Evolutionary conservation across 768 basidiomycete genomes (phyloP), one percentile per base, ranked within the genome.

Genomic region (Leccinum olivaceopallidum): DNA sequence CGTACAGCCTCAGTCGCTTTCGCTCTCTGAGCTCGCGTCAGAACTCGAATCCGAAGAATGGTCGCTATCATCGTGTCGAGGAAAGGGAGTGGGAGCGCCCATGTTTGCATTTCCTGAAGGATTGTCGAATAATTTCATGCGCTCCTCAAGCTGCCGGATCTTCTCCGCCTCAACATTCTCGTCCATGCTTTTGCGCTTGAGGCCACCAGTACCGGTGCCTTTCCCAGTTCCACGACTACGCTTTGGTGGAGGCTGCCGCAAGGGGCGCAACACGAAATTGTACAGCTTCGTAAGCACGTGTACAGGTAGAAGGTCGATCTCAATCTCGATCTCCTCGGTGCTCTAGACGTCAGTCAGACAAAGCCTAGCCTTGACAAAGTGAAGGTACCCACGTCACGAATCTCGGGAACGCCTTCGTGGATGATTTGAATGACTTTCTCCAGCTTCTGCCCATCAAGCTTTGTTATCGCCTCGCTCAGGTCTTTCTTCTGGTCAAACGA

Each of bases 401-500:
- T 90, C 69, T 94, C 92, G 4, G 95, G 95, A 37, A 95, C 90
- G 22, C 91, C 93, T 71, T 93, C 90, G 68, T 96, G 92, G 61
- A 98, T 98, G 72, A 98, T 95, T 69, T 92, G 85, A 69, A 98
- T 95, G 57, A 97, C 96, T 70, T 86, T 87, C 75, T 94, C 90
- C 62, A 98, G 77, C 71, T 90, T 90, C 55, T 81, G 73, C 22
- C 88, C 94, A 65, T 97, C 93, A 26, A 97, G 85, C 68, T 84
- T 84, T 61, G 83, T 83, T 65, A 99, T 99, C 55, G 94, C 92
- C 75, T 98, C 95, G 69, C 95, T 96, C 58, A 99, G 79, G 71
- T 98, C 94, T 76, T 97, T 95, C 88, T 99, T 99, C 80, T 98
- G 96, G 65, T 94, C 93, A 73, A 96, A 92, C 55, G 92, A 90